Base-by-base conservation (phyloP, 352 stramenopile species). In the Globisporangium recalcitrans region DNA sequence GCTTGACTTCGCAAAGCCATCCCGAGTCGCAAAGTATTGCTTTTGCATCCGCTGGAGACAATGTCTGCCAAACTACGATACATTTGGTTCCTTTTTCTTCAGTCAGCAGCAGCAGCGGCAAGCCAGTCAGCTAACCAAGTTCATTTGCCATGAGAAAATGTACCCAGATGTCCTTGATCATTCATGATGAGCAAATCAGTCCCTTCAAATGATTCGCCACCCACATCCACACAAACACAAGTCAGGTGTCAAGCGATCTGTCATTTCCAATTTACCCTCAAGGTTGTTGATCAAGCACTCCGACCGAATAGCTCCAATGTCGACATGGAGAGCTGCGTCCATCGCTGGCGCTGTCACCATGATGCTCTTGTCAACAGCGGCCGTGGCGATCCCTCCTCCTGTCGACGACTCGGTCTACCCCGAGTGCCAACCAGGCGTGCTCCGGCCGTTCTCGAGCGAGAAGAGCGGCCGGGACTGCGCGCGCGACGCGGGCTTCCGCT, bases 371-470 rank as follows among this genome's bases (percentile, higher is more conserved):
- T 11, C 29, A 0, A 0, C 10, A 16, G 19, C 24, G 13, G 26
- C 13, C 26, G 24, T 46, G 38, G 38, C 38, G 38, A 46, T 22
- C 38, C 38, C 7, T 49, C 38, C 7, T 49, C 32, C 21, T 5
- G 6, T 16, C 7, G 44, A 31, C 24, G 38, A 2, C 21, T 24
- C 22, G 11, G 13, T 5, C 3, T 6, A 48, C 3, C 55, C 44
- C 11, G 60, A 65, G 3, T 65, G 60, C 38, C 19, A 38, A 4
- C 36, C 48, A 51, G 34, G 8, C 5, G 27, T 21, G 16, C 52
- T 66, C 9, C 60, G 60, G 1, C 19, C 52, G 44, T 42, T 66
- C 24, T 16, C 44, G 22, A 55, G 16, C 13, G 52, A 51, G 22
- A 10, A 11, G 19, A 42, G 7, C 16, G 60, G 52, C 3, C n/a